phyloP scores from a whole-genome alignment of 1,139 yeast genomes.

The Yamadazyma epiphylla region DNA sequence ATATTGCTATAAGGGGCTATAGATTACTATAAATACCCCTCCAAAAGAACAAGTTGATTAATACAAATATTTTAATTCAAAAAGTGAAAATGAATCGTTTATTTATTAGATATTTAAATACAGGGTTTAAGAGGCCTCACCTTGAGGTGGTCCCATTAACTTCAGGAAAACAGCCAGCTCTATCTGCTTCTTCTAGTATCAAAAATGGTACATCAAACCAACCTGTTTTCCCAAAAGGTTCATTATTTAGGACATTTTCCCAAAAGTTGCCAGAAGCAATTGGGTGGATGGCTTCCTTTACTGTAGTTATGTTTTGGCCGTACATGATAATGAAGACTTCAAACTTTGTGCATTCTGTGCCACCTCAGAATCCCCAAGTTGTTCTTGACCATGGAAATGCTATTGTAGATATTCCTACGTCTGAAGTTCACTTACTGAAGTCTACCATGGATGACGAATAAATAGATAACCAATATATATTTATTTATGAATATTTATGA shows the following conservation, averaged over 20 bases:
- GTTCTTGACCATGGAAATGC: conserved; percentile 10
- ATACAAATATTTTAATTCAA: too few relatives aligned
- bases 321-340: conserved; percentile 8
- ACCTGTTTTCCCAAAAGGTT: conserved; percentile 10
- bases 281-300: conserved; percentile 12
- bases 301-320: conserved; percentile 17
- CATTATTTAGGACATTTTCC: conserved; percentile 5
- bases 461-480: neutral
- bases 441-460: conserved; percentile 13
- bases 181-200: conserved; percentile 6
- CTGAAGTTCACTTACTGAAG: conserved; percentile 15
- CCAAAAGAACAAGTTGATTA: too few relatives aligned
- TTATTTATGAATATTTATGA: conserved; percentile 1
- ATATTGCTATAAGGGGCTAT: too few relatives aligned
- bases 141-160: conserved; percentile 2
- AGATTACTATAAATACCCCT: too few relatives aligned
- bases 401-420: conserved; percentile 17
- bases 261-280: conserved; percentile 13
- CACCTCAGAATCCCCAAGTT: conserved; percentile 15
- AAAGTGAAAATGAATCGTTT: too few relatives aligned
- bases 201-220: conserved; percentile 9
- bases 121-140: conserved; percentile 8
- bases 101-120: conserved; percentile 5
- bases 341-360: conserved; percentile 12
- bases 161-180: conserved; percentile 1